Conservation (phyloP, 1,139 yeast genomes). For the Sugiyamaella novakii region DNA sequence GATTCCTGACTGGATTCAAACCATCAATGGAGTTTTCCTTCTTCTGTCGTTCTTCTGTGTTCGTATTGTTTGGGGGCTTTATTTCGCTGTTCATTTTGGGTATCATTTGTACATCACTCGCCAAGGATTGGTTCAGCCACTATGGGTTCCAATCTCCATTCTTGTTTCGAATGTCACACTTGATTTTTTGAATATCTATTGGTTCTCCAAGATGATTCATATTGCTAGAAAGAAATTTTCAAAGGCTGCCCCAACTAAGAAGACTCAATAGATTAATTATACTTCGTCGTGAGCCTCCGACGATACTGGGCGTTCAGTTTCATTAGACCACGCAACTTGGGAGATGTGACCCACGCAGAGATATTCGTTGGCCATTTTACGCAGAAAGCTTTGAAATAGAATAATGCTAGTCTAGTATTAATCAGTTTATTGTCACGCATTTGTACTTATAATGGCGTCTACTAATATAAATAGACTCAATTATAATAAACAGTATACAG, state of each 20-base stretch:
- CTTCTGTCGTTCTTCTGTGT: constrained; percentile 71
- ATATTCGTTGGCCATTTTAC: no score
- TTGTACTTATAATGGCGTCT: no score
- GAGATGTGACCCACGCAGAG: no score
- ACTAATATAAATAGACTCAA: no score
- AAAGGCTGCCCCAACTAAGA: background rate
- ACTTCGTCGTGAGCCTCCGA: no score
- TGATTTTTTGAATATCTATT: constrained; percentile 61
- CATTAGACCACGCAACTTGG: no score
- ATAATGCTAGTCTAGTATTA: no score
- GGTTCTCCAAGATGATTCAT: constrained; percentile 76
- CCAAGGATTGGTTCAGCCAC: constrained; percentile 31
- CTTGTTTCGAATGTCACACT: constrained; percentile 64
- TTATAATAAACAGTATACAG: no score
- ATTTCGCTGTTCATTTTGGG: constrained; percentile 51
- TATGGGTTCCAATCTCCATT: constrained; percentile 53
- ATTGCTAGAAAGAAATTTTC: constrained; percentile 46
- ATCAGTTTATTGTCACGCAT: no score
- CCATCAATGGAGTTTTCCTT: constrained; percentile 70
- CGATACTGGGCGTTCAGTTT: no score
- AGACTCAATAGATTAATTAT: background rate
- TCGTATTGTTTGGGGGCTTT: constrained; percentile 88
- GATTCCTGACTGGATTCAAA: constrained; percentile 53
- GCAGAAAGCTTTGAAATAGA: no score
- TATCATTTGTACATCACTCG: constrained; percentile 31